These are phyloP conservation scores for Austroboletus festivus DNA, from an alignment of 768 basidiomycete genomes.

Conservation along the genomic window DNA sequence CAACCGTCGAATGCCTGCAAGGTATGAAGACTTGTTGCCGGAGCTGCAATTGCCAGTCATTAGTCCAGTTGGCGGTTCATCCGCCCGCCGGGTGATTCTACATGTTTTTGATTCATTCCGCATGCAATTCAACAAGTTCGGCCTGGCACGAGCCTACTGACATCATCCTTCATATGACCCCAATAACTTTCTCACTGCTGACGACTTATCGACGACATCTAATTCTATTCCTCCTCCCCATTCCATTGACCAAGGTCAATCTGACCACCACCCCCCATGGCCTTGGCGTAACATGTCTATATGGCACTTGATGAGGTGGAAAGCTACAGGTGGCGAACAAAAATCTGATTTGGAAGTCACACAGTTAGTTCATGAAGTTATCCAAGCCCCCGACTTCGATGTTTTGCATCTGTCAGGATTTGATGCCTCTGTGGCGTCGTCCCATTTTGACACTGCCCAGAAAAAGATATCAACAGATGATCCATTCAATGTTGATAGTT, in stretches of 20 bases:
- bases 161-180: background rate
- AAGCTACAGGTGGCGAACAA: background rate
- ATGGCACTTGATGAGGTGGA: background rate
- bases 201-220: background rate
- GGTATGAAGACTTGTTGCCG: too few species aligned
- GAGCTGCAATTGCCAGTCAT: too few species aligned
- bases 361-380: background rate
- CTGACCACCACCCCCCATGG: conserved; percentile 4
- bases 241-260: background rate
- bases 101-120: background rate
- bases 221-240: background rate
- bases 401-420: background rate
- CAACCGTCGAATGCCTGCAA: too few species aligned
- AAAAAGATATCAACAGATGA: too few species aligned
- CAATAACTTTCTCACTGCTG: background rate
- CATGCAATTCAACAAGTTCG: background rate
- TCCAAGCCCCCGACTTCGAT: background rate
- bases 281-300: conserved; percentile 12
- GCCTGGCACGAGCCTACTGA: background rate
- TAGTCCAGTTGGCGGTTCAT: too few species aligned
- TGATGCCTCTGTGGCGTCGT: background rate
- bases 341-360: conserved; percentile 1
- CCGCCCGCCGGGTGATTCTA: background rate
- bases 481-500: background rate
- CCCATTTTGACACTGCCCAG: background rate